Percentiles rank a stretch among this genome's conserved stretches.
These are phyloP conservation scores for Hypocreales sp. DNA, from an alignment of 2,329 filamentous ascomycete species.

Conservation along the genomic window DNA sequence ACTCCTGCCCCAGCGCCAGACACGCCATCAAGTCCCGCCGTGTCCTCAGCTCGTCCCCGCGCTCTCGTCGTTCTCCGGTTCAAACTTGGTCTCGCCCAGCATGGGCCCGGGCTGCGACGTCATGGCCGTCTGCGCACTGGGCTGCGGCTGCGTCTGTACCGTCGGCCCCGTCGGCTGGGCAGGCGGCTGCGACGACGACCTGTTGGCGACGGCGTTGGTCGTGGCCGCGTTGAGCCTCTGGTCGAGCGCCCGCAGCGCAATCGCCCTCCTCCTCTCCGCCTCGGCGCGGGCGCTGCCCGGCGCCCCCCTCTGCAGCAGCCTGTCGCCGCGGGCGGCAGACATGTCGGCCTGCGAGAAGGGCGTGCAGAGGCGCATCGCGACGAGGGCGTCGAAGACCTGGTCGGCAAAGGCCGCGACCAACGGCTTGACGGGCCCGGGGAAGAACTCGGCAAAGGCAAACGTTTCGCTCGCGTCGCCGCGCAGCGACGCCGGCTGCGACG, in stretches of 20 bases:
- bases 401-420: constrained; percentile 60
- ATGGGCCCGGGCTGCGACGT: constrained; percentile 36
- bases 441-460: constrained; percentile 91
- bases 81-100: constrained; percentile 56
- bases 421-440: constrained; percentile 71
- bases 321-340: constrained; percentile 54
- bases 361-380: constrained; percentile 62
- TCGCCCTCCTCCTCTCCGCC: constrained; percentile 73
- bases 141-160: constrained; percentile 39
- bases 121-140: constrained; percentile 42
- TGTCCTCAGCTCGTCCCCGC: constrained; percentile 14
- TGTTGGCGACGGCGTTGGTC: constrained; percentile 21
- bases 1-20: too few species aligned
- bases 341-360: constrained; percentile 76
- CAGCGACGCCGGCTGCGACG: constrained; percentile 44
- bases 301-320: constrained; percentile 34
- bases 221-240: constrained; percentile 81
- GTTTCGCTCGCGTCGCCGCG: constrained; percentile 91
- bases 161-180: constrained; percentile 33
- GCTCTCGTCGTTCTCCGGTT: constrained; percentile 41
- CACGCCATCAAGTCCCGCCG: too few species aligned
- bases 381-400: constrained; percentile 56
- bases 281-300: constrained; percentile 69
- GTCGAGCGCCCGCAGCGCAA: constrained; percentile 84
- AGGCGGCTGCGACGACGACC: constrained; percentile 16